These are phyloP conservation scores for Metschnikowia shivogae DNA, from an alignment of 805 yeast species.

Conservation along the genomic window DNA sequence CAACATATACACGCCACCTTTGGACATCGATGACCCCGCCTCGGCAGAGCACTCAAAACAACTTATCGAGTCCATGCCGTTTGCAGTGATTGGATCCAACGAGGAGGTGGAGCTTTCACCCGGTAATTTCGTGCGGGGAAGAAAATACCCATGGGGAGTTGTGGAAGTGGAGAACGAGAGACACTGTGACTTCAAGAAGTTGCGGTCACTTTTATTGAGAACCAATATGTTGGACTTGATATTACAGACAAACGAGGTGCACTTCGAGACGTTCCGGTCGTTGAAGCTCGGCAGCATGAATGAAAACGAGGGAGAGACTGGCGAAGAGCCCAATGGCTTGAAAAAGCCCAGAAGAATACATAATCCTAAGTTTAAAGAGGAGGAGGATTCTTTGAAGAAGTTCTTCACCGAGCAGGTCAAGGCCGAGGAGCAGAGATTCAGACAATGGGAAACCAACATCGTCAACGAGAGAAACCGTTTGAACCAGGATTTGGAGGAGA, in stretches of 20 bases:
- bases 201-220: conserved; percentile 74
- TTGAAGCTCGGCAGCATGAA: conserved; percentile 51
- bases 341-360: conserved; percentile 54
- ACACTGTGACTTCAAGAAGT: conserved; percentile 80
- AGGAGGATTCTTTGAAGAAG: conserved; percentile 89
- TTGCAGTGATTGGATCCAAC: conserved; percentile 78
- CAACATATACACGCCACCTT: conserved; percentile 78
- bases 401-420: conserved; percentile 94
- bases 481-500: conserved; percentile 88
- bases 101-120: conserved; percentile 59
- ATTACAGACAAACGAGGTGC: conserved; percentile 73
- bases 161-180: conserved; percentile 83
- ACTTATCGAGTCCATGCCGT: conserved; percentile 80
- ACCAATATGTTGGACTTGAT: conserved; percentile 81
- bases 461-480: conserved; percentile 91
- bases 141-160: conserved; percentile 88
- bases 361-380: conserved; percentile 94
- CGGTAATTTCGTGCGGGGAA: conserved; percentile 67
- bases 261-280: conserved; percentile 76
- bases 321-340: conserved; percentile 22
- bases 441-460: conserved; percentile 97
- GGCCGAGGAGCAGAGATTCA: conserved; percentile 92
- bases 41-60: conserved; percentile 78
- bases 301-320: conserved; percentile 24
- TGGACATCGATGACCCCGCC: conserved; percentile 69